A percentile compares a stretch with the other conserved stretches of the same genome.
Evolutionary conservation across 495 filamentous ascomycete genomes (phyloP).

Genomic region (Hypoxylon fuscum): DNA sequence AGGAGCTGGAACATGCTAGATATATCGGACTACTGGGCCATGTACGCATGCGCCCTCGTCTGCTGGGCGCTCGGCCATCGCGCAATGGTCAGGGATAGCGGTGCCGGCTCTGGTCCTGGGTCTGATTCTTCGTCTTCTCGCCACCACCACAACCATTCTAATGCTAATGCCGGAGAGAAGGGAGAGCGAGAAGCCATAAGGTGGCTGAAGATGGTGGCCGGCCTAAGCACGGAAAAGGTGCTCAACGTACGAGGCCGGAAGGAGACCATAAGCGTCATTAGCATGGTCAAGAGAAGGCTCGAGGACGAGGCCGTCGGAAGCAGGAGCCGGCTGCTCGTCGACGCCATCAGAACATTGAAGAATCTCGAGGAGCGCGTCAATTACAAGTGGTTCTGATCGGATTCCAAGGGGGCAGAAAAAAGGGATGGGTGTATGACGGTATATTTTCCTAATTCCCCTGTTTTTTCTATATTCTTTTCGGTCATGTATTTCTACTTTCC

Average conservation of each 20-base stretch:
- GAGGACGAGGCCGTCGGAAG: slow-evolving; percentile 52
- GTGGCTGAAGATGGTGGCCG: slow-evolving; percentile 41
- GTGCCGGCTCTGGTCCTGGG: slow-evolving; percentile 10
- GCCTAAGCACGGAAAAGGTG: slow-evolving; percentile 40
- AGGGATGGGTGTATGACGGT: slow-evolving; percentile 17
- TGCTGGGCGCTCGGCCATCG: slow-evolving; percentile 56
- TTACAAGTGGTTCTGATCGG: slow-evolving; percentile 50
- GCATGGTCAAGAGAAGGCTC: slow-evolving; percentile 49
- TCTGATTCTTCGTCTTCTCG: slow-evolving; percentile 21
- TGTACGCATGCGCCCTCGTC: slow-evolving; percentile 58
- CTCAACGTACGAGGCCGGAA: slow-evolving; percentile 41
- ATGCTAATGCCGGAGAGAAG: slow-evolving; percentile 38
- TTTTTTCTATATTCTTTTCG: slow-evolving; percentile 14
- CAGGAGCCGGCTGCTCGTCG: slow-evolving; percentile 52
- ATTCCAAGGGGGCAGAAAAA: background rate
- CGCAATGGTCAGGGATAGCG: slow-evolving; percentile 24
- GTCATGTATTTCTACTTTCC: slow-evolving; percentile 26
- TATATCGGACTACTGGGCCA: slow-evolving; percentile 58
- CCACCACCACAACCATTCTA: slow-evolving; percentile 19
- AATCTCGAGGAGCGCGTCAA: slow-evolving; percentile 52
- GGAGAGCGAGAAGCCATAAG: slow-evolving; percentile 31
- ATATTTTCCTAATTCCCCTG: slow-evolving; percentile 31
- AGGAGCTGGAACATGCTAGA: slow-evolving; percentile 43
- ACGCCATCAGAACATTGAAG: slow-evolving; percentile 54
- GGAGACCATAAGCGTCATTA: slow-evolving; percentile 50